These are phyloP conservation scores for Colletotrichum scovillei DNA, from an alignment of 2,329 filamentous ascomycete genomes.

Conservation along the genomic window DNA sequence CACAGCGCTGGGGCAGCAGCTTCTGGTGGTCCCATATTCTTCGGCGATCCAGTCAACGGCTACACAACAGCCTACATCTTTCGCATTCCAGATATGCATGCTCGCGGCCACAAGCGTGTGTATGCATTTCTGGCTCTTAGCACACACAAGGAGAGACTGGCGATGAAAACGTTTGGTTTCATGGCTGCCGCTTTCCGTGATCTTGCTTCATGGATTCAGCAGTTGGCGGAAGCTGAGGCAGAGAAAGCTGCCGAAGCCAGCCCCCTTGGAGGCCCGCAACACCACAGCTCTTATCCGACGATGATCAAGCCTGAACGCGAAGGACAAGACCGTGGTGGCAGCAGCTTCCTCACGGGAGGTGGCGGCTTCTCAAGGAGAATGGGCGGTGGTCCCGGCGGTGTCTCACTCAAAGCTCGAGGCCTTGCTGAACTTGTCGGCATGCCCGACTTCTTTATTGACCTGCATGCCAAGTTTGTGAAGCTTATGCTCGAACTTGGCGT, in stretches of 20 bases:
- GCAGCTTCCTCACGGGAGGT: conserved; percentile 68
- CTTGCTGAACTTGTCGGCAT: conserved; percentile 74
- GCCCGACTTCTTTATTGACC: conserved; percentile 75
- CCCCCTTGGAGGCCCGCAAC: conserved; percentile 53
- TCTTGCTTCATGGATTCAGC: conserved; percentile 73
- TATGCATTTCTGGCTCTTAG: conserved; percentile 75
- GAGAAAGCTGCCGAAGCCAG: conserved; percentile 62
- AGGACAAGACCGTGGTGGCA: conserved; percentile 53
- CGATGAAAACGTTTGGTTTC: conserved; percentile 74
- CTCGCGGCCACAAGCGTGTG: conserved; percentile 75
- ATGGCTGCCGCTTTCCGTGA: conserved; percentile 72
- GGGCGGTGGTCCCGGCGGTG: conserved; percentile 66
- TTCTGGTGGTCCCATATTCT: conserved; percentile 75
- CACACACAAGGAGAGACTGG: conserved; percentile 72
- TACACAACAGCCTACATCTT: conserved; percentile 80
- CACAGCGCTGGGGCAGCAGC: conserved; percentile 65
- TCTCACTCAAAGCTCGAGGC: conserved; percentile 68
- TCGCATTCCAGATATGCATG: conserved; percentile 75
- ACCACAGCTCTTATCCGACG: conserved; percentile 45
- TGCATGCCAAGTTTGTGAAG: conserved; percentile 73
- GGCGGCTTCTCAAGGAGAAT: conserved; percentile 69
- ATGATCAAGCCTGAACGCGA: conserved; percentile 14
- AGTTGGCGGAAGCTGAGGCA: conserved; percentile 71
- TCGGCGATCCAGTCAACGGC: conserved; percentile 72
- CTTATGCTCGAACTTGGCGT: conserved; percentile 70